Conservation (phyloP, 495 filamentous ascomycete species). For the Astrothelium subdiscretum region DNA sequence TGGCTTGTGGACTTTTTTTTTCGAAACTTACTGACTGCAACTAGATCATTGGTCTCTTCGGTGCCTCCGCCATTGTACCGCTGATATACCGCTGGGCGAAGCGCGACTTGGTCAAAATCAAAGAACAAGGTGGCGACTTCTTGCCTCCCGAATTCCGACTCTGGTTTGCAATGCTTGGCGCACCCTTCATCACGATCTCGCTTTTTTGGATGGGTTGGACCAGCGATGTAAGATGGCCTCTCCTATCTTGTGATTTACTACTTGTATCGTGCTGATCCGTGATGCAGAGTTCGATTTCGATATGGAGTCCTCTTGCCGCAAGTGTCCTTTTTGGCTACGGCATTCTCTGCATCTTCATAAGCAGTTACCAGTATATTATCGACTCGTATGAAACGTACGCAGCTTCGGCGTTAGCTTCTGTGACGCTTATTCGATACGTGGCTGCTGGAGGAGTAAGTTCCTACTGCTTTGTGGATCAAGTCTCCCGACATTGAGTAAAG, state of each 20-base stretch:
- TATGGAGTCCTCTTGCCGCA: constrained; percentile 42
- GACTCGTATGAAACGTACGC: constrained; percentile 24
- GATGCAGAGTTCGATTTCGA: constrained; percentile 30
- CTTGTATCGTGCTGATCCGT: constrained; percentile 5
- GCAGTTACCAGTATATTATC: constrained; percentile 26
- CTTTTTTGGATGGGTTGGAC: constrained; percentile 58
- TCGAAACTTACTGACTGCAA: background rate
- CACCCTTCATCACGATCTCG: constrained; percentile 39
- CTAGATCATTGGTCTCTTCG: constrained; percentile 34
- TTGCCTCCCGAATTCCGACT: constrained; percentile 46
- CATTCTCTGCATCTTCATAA: constrained; percentile 36
- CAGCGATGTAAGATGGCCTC: constrained; percentile 20
- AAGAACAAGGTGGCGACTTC: constrained; percentile 23
- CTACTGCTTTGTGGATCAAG: background rate
- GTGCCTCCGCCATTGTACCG: constrained; percentile 37
- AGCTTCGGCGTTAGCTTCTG: constrained; percentile 19
- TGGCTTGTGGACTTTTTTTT: background rate
- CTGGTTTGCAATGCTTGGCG: constrained; percentile 47
- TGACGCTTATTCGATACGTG: constrained; percentile 24
- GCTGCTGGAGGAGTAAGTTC: constrained; percentile 21
- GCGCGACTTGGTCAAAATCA: constrained; percentile 30
- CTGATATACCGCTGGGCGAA: constrained; percentile 45
- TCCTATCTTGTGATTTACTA: background rate
- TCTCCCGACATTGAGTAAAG: too few relatives aligned
- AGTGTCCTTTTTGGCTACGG: constrained; percentile 41